These are phyloP conservation scores for Sclerotinia spermophila DNA, from an alignment of 2,329 filamentous ascomycete species.

Conservation along the genomic window DNA sequence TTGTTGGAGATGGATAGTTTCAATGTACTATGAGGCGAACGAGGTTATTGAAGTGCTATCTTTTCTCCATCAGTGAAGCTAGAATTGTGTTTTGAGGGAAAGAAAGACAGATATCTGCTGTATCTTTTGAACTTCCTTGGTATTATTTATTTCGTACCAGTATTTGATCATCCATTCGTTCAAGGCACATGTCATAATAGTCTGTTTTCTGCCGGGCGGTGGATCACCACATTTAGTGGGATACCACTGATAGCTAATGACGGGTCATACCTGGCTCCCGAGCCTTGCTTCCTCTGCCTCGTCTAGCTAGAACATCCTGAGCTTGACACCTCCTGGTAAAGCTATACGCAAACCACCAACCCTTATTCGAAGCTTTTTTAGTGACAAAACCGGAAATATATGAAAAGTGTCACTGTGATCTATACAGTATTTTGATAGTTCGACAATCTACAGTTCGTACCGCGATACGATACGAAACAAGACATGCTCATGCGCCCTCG, in stretches of 20 bases:
- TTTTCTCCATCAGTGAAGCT: constrained; percentile 28
- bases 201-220: constrained; percentile 11
- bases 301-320: background rate
- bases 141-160: constrained; percentile 1
- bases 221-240: background rate
- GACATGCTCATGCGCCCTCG: background rate
- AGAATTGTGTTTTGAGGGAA: background rate
- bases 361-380: background rate
- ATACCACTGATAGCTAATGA: no score
- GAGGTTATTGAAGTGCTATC: constrained; percentile 17
- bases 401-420: background rate
- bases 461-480: background rate
- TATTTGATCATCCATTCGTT: background rate
- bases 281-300: constrained; percentile 11
- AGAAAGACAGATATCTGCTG: background rate
- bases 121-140: background rate
- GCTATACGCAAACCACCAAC: background rate
- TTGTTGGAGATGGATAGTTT: constrained; percentile 33
- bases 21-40: background rate
- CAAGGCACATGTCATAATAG: background rate
- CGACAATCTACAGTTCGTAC: background rate
- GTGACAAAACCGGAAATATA: background rate
- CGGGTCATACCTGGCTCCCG: background rate
- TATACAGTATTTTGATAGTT: background rate
- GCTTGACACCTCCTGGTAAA: background rate